Evolutionary conservation across 116 monocot species (phyloP).

Genomic region (Phalaenopsis hybrid): DNA sequence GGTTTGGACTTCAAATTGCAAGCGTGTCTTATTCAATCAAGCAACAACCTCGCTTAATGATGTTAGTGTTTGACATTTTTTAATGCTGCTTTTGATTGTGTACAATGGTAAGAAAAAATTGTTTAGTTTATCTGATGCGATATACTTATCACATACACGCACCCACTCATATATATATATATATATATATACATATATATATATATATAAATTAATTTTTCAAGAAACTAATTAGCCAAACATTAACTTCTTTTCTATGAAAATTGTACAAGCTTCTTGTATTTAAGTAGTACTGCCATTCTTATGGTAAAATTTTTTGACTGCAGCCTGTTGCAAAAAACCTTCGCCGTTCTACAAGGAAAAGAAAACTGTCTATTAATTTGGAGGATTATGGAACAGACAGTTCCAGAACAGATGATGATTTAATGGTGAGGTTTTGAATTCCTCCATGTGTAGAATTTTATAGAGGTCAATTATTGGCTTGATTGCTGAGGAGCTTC

Average conservation of each 20-base stretch:
- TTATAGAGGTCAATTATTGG: conserved; percentile 36
- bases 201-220: background rate
- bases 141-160: background rate
- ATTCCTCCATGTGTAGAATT: conserved; percentile 37
- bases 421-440: conserved; percentile 84
- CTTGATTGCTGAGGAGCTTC: conserved; percentile 4
- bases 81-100: background rate
- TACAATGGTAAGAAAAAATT: background rate
- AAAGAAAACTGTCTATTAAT: conserved; percentile 79
- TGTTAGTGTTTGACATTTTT: background rate
- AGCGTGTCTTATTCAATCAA: background rate
- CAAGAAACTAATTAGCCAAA: background rate
- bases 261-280: conserved; percentile 4
- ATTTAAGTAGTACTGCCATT: conserved; percentile 1
- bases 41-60: background rate
- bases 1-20: background rate
- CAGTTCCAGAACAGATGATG: conserved; percentile 83
- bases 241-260: background rate
- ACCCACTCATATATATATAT: no score
- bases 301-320: conserved; percentile 8
- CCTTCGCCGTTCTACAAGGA: conserved; percentile 89
- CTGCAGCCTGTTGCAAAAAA: conserved; percentile 61
- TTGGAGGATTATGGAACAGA: conserved; percentile 80
- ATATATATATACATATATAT: background rate
- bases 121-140: background rate